Base-by-base conservation (phyloP, 1,284 basidiomycete genomes). In the Ustilago trichophora region DNA sequence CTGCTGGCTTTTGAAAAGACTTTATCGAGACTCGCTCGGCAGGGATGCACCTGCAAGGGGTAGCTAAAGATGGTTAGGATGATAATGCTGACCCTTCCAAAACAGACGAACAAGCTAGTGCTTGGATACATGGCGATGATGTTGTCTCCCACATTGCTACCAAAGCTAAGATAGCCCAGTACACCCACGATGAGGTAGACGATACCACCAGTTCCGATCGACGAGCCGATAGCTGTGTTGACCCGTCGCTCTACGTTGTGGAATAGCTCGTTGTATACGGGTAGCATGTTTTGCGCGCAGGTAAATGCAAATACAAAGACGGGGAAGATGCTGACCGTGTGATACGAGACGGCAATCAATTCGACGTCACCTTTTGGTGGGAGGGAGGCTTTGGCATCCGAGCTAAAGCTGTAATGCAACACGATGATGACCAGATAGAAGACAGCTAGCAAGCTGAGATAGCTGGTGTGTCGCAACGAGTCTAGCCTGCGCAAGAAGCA, bases 81-180 rank as follows among this genome's bases (percentile, higher is more conserved):
- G 33, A 93, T 91, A 73, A 99, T 96, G 16, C 93, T 93, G 8
- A 97, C 84, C 77, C 97, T 92, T 6, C 94, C 94, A 64, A 96
- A 81, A 33, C 94, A 93, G 65, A 98, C 91, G 81, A 96, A 91
- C 27, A 95, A 82, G 32, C 92, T 93, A 1, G 91, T 91, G n/a
- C 91, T 88, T 2, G 93, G 93, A 77, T 96, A 97, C 82, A 74
- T 80, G 31, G 79, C 72, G 33, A 80, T 80, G 49, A 81, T 79
- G 53, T 81, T 81, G 43, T 72, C 68, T 15, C 67, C 65, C 4
- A 78, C 74, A 75, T 88, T 89, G 40, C 89, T 88, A 2, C 96
- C 96, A 82, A 99, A 99, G 0, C 95, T 97, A 35, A 97, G 84
- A 82, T 98, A 98, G 0, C 96, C 96, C 71, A 95, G 88, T 13